Percentiles rank a stretch among this genome's conserved stretches.
These are phyloP conservation scores for Solioccasus polychromus DNA, from an alignment of 768 basidiomycete species.

Conservation along the genomic window DNA sequence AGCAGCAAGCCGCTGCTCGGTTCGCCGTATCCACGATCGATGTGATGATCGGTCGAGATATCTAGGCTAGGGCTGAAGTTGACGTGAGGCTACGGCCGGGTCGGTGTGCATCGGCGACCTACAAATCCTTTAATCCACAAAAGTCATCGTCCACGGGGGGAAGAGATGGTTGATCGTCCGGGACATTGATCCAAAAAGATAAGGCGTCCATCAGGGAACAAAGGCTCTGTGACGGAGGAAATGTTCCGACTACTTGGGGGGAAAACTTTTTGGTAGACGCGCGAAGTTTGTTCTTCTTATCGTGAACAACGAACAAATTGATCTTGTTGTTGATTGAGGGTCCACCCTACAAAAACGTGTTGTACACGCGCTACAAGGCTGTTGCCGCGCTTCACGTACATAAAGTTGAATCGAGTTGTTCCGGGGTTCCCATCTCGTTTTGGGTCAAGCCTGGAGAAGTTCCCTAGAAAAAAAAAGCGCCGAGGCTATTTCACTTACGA, in stretches of 20 bases:
- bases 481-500: constrained; percentile 1
- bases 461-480: constrained; percentile 12
- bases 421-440: constrained; percentile 18
- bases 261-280: constrained; percentile 12
- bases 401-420: constrained; percentile 20
- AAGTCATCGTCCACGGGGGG: constrained; percentile 25
- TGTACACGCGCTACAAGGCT: constrained; percentile 32
- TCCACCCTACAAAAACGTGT: constrained; percentile 38
- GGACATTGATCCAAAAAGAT: constrained; percentile 14
- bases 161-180: constrained; percentile 15
- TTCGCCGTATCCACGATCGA: background rate
- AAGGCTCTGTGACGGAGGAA: background rate
- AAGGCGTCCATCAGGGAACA: constrained; percentile 13
- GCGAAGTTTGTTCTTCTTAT: constrained; percentile 29
- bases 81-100: constrained; percentile 8
- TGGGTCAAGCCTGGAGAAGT: constrained; percentile 18
- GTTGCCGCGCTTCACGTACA: constrained; percentile 24
- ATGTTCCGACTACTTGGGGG: constrained; percentile 3
- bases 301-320: constrained; percentile 18
- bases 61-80: constrained; percentile 2
- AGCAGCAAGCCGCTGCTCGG: constrained; percentile 14
- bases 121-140: constrained; percentile 17
- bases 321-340: constrained; percentile 32
- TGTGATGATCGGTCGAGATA: background rate
- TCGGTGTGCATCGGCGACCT: constrained; percentile 5